Percentiles rank a stretch among this genome's conserved stretches.
Evolutionary conservation across 2,329 filamentous ascomycete species (phyloP).

Genomic region (Cercospora janseana): DNA sequence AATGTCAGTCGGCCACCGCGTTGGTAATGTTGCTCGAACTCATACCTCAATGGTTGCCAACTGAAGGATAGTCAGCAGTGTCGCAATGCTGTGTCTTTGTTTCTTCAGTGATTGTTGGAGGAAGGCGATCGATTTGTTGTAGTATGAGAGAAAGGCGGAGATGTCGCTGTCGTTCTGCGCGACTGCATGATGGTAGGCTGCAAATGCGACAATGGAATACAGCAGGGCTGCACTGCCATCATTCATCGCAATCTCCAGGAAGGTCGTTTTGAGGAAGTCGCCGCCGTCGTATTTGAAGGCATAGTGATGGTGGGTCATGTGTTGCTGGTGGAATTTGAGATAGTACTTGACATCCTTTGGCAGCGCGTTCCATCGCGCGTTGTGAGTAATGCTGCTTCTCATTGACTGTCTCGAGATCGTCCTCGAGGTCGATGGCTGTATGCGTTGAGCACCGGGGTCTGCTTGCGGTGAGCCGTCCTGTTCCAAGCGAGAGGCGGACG

Average conservation of each 20-base stretch:
- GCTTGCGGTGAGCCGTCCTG: conserved; percentile 53
- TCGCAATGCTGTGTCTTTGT: conserved; percentile 69
- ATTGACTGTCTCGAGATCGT: conserved; percentile 26
- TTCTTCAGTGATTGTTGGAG: conserved; percentile 70
- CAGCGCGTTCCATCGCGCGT: conserved; percentile 33
- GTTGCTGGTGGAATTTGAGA: conserved; percentile 72
- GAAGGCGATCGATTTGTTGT: conserved; percentile 80
- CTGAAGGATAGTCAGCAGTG: conserved; percentile 82
- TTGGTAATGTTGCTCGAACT: not conserved
- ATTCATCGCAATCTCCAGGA: conserved; percentile 69
- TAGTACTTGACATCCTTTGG: conserved; percentile 70
- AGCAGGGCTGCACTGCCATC: conserved; percentile 69
- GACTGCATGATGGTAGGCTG: conserved; percentile 80
- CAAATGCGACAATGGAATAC: conserved; percentile 82
- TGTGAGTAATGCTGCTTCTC: conserved; percentile 29
- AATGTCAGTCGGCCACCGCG: conserved; percentile 8
- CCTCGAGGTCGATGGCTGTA: conserved; percentile 23
- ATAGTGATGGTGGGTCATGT: conserved; percentile 81
- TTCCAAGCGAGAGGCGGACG: conserved; percentile 41
- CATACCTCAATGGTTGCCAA: conserved; percentile 88
- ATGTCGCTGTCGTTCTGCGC: conserved; percentile 69
- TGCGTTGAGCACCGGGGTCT: conserved; percentile 38
- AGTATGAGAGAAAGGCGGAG: conserved; percentile 80
- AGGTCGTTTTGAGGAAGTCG: conserved; percentile 69
- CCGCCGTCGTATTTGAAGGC: conserved; percentile 68